Evolutionary conservation across 495 filamentous ascomycete genomes (phyloP).

Genomic region (Pyrenopolyporus hunteri): DNA sequence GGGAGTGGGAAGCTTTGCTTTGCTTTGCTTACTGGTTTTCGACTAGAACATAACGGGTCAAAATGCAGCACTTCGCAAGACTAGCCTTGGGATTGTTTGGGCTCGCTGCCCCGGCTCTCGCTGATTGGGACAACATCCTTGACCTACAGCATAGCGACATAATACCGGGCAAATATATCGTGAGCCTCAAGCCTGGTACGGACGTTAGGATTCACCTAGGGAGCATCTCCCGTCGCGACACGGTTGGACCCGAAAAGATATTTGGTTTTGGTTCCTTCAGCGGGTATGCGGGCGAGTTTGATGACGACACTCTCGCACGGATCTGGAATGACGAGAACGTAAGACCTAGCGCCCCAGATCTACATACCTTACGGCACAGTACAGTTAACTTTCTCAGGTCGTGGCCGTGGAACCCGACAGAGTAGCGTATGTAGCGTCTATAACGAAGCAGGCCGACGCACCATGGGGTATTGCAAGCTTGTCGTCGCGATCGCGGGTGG

Average conservation of each 20-base stretch:
- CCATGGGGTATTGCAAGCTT: conserved; percentile 54
- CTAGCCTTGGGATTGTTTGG: conserved; percentile 9
- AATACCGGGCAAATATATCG: conserved; percentile 58
- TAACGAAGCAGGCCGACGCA: conserved; percentile 38
- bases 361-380: not conserved
- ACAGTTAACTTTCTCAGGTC: conserved; percentile 13
- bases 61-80: conserved; percentile 13
- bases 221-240: conserved; percentile 17
- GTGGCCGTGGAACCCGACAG: conserved; percentile 21
- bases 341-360: not conserved
- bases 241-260: conserved; percentile 44
- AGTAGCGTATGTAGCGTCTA: conserved; percentile 9
- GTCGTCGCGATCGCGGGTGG: conserved; percentile 40
- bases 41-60: conserved; percentile 1
- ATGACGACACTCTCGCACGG: conserved; percentile 43
- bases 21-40: too few species aligned
- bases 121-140: conserved; percentile 7
- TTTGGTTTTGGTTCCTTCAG: conserved; percentile 47
- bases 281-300: conserved; percentile 47
- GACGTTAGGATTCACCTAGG: conserved; percentile 23
- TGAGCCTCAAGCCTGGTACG: conserved; percentile 55
- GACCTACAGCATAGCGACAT: conserved; percentile 31
- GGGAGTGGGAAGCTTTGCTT: not conserved
- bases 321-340: conserved; percentile 47
- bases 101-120: conserved; percentile 13